Percentiles rank a stretch among this genome's conserved stretches.
These are phyloP conservation scores for Erigeron philadelphicus DNA, from an alignment of 140 eudicot genomes.

Conservation along the genomic window DNA sequence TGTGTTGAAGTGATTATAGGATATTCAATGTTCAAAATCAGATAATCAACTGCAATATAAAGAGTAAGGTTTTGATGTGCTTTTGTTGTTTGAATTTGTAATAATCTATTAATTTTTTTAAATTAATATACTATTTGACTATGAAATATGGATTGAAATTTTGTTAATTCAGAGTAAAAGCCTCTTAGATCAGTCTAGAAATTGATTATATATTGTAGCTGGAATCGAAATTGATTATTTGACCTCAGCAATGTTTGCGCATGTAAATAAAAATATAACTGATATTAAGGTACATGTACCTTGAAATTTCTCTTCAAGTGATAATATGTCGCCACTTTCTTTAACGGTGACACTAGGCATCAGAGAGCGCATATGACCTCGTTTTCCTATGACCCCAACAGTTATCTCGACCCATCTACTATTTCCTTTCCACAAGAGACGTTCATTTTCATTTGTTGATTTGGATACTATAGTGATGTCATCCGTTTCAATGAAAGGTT, in stretches of 20 bases:
- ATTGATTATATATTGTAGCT: not conserved
- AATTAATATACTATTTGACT: no score
- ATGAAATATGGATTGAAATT: no score
- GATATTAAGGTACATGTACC: conserved; percentile 34
- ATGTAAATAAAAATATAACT: not conserved
- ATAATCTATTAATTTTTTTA: no score
- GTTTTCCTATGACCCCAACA: conserved; percentile 85
- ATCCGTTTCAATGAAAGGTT: conserved; percentile 88
- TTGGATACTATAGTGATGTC: conserved; percentile 62
- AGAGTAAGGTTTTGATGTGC: no score
- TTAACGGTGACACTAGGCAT: conserved; percentile 90
- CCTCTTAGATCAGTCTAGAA: no score
- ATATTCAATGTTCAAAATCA: no score
- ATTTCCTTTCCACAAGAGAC: conserved; percentile 67
- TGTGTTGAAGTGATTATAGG: no score
- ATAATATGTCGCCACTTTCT: conserved; percentile 79
- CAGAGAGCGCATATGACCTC: conserved; percentile 68
- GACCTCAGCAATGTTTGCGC: not conserved
- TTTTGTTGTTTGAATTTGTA: no score
- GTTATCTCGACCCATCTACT: conserved; percentile 97
- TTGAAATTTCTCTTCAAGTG: conserved; percentile 93
- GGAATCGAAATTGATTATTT: not conserved
- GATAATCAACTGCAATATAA: no score
- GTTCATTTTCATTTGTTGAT: conserved; percentile 36
- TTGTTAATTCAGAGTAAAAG: no score